Conservation (phyloP, 768 basidiomycete species). For the Mycena vitilis region DNA sequence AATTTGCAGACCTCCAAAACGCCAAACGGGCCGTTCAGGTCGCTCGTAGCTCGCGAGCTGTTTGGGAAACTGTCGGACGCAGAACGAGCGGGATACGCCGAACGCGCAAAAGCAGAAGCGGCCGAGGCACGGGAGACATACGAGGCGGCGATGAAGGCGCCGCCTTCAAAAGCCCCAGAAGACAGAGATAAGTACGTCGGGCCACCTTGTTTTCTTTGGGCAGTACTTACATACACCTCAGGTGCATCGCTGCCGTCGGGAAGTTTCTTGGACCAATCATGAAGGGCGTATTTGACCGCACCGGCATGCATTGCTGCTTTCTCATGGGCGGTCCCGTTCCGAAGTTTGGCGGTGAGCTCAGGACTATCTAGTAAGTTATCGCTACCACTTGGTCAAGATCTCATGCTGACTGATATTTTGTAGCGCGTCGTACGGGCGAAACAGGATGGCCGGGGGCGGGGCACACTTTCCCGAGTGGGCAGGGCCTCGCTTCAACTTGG, state of each 20-base stretch:
- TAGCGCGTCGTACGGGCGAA: no score
- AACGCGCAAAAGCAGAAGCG: conserved; percentile 6
- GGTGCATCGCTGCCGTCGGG: neutral
- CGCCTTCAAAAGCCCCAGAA: neutral
- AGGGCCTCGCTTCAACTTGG: no score
- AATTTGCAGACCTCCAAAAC: neutral
- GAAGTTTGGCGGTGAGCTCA: no score
- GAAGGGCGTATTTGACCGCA: neutral
- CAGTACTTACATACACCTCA: neutral
- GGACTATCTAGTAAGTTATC: no score
- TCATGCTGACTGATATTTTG: no score
- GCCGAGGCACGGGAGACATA: neutral
- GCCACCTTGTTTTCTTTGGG: no score
- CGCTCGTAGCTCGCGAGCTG: neutral
- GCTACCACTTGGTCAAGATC: no score
- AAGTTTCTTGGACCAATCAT: neutral
- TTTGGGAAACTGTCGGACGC: conserved; percentile 4
- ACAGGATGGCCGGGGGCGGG: no score
- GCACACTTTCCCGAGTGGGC: no score
- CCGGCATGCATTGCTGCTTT: neutral
- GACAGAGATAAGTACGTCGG: neutral
- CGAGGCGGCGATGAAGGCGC: neutral
- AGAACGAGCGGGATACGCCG: neutral
- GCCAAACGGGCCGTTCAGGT: neutral
- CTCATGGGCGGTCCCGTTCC: no score